Evolutionary conservation across 2,329 filamentous ascomycete genomes (phyloP), one percentile per base, ranked within the genome.

Genomic region (Penicillium glabrum): DNA sequence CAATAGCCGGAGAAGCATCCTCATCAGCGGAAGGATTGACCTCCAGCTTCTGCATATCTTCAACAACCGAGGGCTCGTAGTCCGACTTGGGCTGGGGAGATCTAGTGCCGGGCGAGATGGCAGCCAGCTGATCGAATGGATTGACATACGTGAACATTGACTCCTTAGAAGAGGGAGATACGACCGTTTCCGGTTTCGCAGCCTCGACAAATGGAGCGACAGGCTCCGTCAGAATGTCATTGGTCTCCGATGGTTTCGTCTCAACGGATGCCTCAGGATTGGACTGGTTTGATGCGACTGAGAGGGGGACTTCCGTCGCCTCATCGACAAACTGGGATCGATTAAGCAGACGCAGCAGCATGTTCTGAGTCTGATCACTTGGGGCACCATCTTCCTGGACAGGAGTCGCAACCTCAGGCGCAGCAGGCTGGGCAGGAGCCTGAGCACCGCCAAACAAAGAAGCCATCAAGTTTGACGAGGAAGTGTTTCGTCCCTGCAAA

Each of bases 341-440:
- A 69, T 92, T 95, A 61, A 99, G 83, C 57, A 98, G 81, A 66
- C 91, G 89, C 60, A 98, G 85, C 47, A 99, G 81, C 69, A 95
- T 90, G 61, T 93, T 88, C 74, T 96, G 90, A 5, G 92, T 90
- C 72, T 91, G 88, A 46, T 86, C 82, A 46, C 62, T 64, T 29
- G 61, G 59, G 33, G 33, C 47, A 41, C 62, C 61, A 13, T 65
- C 69, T 33, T 59, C 56, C 59, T 68, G 58, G 63, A 29, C 59
- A 54, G 59, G 54, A 23, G 65, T 61, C n/a, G 53, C 46, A 35
- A 41, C n/a, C 3, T 43, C 44, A 21, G 57, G 56, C 23, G 53
- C 57, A 33, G 50, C 64, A 29, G 72, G 68, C 13, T 75, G 61
- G 19, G 72, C 62, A 21, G 69, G 63, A 31, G 68, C 55, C 16